A percentile compares a stretch with the other conserved stretches of the same genome.
Conservation (phyloP, 2,329 filamentous ascomycete species). For the Gliomastix tumulicola region DNA sequence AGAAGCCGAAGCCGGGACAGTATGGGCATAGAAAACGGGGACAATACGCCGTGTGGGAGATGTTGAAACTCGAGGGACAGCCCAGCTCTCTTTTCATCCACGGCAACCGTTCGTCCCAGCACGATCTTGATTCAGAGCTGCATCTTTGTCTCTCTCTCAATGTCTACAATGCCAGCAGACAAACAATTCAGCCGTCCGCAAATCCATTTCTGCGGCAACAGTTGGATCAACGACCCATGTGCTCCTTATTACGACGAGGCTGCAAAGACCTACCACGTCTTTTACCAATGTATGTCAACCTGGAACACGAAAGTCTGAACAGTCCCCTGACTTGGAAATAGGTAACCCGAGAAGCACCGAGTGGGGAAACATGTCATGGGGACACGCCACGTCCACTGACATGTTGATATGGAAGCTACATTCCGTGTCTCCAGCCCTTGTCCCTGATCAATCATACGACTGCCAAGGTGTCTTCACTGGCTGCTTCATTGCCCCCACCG, state of each 20-base stretch:
- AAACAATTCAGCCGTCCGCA: not conserved
- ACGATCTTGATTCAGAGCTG: too few relatives aligned
- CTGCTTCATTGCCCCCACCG: conserved; percentile 35
- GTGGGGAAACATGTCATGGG: conserved; percentile 37
- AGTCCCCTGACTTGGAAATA: not conserved
- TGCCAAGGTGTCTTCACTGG: conserved; percentile 45
- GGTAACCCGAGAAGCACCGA: conserved; percentile 26
- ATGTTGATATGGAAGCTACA: conserved; percentile 35
- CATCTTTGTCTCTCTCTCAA: too few relatives aligned
- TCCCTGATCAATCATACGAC: conserved; percentile 34
- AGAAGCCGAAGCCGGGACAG: too few relatives aligned
- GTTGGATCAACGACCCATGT: conserved; percentile 36
- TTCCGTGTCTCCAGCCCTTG: conserved; percentile 20
- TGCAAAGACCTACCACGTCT: conserved; percentile 40
- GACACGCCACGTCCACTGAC: conserved; percentile 38
- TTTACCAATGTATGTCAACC: conserved; percentile 40
- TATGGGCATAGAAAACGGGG: too few relatives aligned
- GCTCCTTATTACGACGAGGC: conserved; percentile 40
- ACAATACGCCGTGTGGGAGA: too few relatives aligned
- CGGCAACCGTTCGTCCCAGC: too few relatives aligned
- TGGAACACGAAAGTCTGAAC: conserved; percentile 16
- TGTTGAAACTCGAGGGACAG: too few relatives aligned
- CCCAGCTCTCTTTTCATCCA: too few relatives aligned
- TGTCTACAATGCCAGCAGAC: too few relatives aligned
- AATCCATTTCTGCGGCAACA: too few relatives aligned